phyloP scores from a whole-genome alignment of 2,329 filamentous ascomycete species.

The Fusarium robinianum region DNA sequence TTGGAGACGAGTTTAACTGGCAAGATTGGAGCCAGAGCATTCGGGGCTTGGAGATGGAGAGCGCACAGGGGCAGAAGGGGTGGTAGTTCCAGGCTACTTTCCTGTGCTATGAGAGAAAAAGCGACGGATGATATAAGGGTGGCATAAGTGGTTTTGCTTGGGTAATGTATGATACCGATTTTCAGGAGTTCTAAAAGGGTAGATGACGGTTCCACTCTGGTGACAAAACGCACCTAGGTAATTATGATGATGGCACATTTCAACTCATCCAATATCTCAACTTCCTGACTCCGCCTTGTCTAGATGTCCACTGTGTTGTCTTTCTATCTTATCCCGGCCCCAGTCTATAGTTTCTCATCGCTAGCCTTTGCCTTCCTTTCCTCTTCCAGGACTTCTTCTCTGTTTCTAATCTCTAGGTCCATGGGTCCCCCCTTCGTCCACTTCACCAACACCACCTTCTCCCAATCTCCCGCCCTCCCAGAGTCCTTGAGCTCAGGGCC shows the following conservation, averaged over 20 bases:
- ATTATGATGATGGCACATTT: too few relatives aligned
- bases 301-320: too few relatives aligned
- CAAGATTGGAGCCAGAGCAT: conserved; percentile 53
- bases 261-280: too few relatives aligned
- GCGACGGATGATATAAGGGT: not conserved
- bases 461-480: conserved; percentile 58
- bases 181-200: too few relatives aligned
- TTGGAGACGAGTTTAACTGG: conserved; percentile 54
- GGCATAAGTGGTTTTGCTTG: too few relatives aligned
- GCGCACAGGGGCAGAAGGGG: conserved; percentile 25
- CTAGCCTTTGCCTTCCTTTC: conserved; percentile 43
- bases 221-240: too few relatives aligned
- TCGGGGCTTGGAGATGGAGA: conserved; percentile 45
- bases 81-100: conserved; percentile 31
- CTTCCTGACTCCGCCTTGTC: too few relatives aligned
- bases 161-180: too few relatives aligned
- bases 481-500: conserved; percentile 57
- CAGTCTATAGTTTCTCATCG: conserved; percentile 38
- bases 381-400: conserved; percentile 55
- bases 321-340: too few relatives aligned
- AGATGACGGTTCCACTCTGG: too few relatives aligned
- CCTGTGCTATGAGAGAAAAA: too few relatives aligned
- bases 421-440: conserved; percentile 57
- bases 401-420: conserved; percentile 56
- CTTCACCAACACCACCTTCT: conserved; percentile 61